These are phyloP conservation scores for Rhizoctonia solani DNA, from an alignment of 1,284 basidiomycete genomes.

Conservation along the genomic window DNA sequence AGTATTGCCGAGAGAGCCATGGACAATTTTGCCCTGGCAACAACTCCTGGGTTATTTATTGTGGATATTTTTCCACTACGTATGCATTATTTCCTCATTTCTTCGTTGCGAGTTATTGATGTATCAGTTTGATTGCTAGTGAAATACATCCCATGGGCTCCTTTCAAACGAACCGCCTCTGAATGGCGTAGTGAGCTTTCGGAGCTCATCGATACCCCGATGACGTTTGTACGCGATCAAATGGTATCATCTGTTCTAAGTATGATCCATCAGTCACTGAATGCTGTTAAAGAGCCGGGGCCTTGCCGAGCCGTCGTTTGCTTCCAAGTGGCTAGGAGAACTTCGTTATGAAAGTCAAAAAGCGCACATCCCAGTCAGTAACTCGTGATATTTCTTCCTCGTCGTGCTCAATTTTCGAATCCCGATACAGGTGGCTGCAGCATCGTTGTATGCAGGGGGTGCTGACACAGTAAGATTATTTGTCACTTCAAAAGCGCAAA, in stretches of 20 bases:
- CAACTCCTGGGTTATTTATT: not conserved
- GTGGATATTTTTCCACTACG: not conserved
- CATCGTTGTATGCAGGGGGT: not conserved
- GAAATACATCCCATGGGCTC: not conserved
- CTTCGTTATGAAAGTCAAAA: not conserved
- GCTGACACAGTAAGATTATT: not conserved
- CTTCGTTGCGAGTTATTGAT: not conserved
- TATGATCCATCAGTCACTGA: not conserved
- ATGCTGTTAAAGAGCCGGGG: not conserved
- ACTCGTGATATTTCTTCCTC: not conserved
- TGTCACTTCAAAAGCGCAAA: not conserved
- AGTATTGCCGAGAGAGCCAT: not conserved
- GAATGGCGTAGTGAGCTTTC: not conserved
- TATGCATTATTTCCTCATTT: not conserved
- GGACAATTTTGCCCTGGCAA: not conserved
- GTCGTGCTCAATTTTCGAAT: not conserved
- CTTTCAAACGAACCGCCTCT: not conserved
- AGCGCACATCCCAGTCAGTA: not conserved
- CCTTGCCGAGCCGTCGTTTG: not conserved
- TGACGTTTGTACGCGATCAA: not conserved
- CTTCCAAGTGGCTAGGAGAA: constrained; percentile 8
- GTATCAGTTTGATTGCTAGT: not conserved
- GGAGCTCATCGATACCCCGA: not conserved
- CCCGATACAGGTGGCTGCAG: not conserved
- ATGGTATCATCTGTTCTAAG: not conserved